Evolutionary conservation across 176 grass and related monocot species (phyloP).

Genomic region (Musa troglodytarum): DNA sequence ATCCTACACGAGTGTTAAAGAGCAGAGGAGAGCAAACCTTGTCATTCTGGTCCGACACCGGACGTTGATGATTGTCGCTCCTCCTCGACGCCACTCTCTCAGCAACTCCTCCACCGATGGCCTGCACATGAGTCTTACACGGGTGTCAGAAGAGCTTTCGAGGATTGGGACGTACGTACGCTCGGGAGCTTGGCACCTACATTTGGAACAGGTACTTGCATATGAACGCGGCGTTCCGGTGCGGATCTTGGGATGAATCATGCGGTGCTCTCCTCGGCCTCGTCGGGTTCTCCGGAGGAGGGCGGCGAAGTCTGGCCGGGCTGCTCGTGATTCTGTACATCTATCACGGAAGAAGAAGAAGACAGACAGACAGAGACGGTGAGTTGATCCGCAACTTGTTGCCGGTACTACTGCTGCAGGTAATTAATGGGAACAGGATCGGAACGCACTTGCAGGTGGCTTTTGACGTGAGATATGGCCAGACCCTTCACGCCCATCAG

Average conservation of each 20-base stretch:
- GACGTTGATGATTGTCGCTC: background rate
- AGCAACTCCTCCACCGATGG: background rate
- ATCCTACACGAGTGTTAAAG: too few species aligned
- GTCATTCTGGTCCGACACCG: background rate
- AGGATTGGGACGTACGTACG: background rate
- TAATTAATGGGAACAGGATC: background rate
- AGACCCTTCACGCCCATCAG: constrained; percentile 64
- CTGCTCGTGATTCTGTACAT: constrained; percentile 2
- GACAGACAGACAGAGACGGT: background rate
- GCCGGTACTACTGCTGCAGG: background rate
- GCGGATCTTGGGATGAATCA: background rate
- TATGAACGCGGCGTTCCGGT: too few species aligned
- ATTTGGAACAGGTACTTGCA: too few species aligned
- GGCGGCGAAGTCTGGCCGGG: background rate
- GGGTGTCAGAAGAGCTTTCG: background rate
- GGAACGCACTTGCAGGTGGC: constrained; percentile 72
- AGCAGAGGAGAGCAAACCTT: background rate
- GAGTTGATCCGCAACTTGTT: background rate
- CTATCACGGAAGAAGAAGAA: background rate
- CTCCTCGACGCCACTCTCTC: background rate
- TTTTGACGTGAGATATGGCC: constrained; percentile 92
- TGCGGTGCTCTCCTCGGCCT: background rate
- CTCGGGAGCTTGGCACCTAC: background rate
- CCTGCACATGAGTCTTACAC: background rate
- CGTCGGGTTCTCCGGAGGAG: background rate